A percentile compares a stretch with the other conserved stretches of the same genome.
Evolutionary conservation across 2,329 filamentous ascomycete genomes (phyloP).

Genomic region (Aspergillus bombycis): DNA sequence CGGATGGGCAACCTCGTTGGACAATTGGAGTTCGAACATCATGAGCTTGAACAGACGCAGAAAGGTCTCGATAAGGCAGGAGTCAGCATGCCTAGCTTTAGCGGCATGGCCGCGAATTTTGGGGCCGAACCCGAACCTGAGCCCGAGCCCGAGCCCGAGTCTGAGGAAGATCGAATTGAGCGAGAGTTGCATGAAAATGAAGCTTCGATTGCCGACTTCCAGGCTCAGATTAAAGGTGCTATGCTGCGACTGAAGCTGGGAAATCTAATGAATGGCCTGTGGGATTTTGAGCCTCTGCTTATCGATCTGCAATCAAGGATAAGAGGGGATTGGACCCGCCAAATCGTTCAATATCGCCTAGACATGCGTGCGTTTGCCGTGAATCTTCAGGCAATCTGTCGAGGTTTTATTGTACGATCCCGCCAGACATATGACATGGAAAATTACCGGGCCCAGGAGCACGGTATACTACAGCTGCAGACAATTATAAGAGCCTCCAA

Average conservation of each 20-base stretch:
- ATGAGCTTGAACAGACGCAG: slow-evolving; percentile 95
- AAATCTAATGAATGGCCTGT: slow-evolving; percentile 82
- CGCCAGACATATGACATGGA: slow-evolving; percentile 64
- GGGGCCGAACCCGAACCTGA: slow-evolving; percentile 80
- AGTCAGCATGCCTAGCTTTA: slow-evolving; percentile 95
- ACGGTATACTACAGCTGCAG: slow-evolving; percentile 76
- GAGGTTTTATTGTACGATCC: slow-evolving; percentile 74
- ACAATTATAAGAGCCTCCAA: slow-evolving; percentile 69
- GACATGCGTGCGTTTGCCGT: slow-evolving; percentile 82
- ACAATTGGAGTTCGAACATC: slow-evolving; percentile 94
- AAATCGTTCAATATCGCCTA: slow-evolving; percentile 79
- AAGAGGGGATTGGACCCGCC: slow-evolving; percentile 82
- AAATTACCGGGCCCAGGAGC: slow-evolving; percentile 74
- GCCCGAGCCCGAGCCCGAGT: slow-evolving; percentile 75
- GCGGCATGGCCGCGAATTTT: slow-evolving; percentile 95
- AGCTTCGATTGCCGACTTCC: slow-evolving; percentile 72
- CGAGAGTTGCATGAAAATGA: slow-evolving; percentile 81
- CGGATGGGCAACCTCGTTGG: slow-evolving; percentile 95
- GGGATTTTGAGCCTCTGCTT: slow-evolving; percentile 79
- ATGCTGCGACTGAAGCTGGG: slow-evolving; percentile 76
- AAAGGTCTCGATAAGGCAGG: slow-evolving; percentile 96
- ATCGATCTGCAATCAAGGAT: slow-evolving; percentile 84
- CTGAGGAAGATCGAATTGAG: slow-evolving; percentile 85
- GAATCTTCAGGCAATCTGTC: slow-evolving; percentile 74
- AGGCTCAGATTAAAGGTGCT: slow-evolving; percentile 83